These are phyloP conservation scores for Alternaria conjuncta DNA, from an alignment of 2,329 filamentous ascomycete species.

Conservation along the genomic window DNA sequence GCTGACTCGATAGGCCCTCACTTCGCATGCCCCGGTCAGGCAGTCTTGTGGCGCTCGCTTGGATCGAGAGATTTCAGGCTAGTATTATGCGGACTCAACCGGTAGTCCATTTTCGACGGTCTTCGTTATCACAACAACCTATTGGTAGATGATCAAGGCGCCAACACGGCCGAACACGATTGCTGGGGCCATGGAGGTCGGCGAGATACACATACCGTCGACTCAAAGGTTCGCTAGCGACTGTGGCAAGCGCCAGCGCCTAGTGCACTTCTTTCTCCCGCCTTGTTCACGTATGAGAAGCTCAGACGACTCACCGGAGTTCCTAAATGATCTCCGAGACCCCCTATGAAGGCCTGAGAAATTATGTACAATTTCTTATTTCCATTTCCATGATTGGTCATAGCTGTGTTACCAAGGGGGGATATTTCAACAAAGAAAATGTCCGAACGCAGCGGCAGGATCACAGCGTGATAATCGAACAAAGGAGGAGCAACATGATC, in stretches of 20 bases:
- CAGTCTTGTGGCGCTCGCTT: neutral
- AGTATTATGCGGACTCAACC: neutral
- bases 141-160: neutral
- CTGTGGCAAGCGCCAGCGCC: neutral
- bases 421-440: neutral
- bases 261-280: neutral
- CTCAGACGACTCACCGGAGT: neutral
- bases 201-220: neutral
- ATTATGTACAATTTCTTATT: neutral
- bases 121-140: neutral
- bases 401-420: neutral
- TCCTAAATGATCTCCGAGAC: neutral
- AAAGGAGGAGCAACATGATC: neutral
- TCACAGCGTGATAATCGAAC: neutral
- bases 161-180: neutral
- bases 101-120: neutral
- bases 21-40: neutral
- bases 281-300: neutral
- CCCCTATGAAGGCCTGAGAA: too few species aligned
- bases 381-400: neutral
- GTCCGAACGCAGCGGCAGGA: neutral
- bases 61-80: neutral
- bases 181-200: neutral
- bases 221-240: neutral
- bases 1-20: too few species aligned